Evolutionary conservation across 2,329 filamentous ascomycete species (phyloP).

Genomic region (Colletotrichum plurivorum): DNA sequence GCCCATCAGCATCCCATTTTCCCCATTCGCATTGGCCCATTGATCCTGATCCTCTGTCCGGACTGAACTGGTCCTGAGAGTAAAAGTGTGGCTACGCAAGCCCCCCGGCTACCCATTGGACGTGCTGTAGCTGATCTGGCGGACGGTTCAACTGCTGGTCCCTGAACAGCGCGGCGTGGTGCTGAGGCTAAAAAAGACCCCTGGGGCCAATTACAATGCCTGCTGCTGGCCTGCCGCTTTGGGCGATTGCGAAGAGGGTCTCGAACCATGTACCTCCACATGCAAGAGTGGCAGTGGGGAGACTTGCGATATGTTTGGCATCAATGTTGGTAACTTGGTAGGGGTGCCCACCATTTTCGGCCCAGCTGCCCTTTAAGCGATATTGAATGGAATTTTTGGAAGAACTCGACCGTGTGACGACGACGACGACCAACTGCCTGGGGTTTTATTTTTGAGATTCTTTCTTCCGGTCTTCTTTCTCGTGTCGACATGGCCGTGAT

Average conservation of each 20-base stretch:
- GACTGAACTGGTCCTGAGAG: too few relatives aligned
- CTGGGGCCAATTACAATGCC: conserved; percentile 30
- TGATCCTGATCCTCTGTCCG: too few relatives aligned
- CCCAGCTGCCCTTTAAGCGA: conserved; percentile 34
- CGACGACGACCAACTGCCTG: conserved; percentile 21
- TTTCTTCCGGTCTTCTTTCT: not conserved
- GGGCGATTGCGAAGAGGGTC: conserved; percentile 19
- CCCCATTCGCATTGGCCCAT: conserved; percentile 9
- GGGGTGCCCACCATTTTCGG: conserved; percentile 24
- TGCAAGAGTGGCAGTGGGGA: conserved; percentile 24
- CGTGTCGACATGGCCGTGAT: not conserved
- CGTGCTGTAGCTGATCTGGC: conserved; percentile 8
- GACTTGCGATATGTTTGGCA: conserved; percentile 36
- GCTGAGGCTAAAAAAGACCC: conserved; percentile 27
- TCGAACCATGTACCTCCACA: conserved; percentile 38
- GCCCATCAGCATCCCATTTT: not conserved
- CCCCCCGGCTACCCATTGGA: conserved; percentile 5
- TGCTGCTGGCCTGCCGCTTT: conserved; percentile 30
- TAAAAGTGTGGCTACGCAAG: too few relatives aligned
- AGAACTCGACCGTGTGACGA: conserved; percentile 7
- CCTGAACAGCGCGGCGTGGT: conserved; percentile 8
- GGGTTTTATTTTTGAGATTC: too few relatives aligned
- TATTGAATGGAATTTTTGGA: conserved; percentile 31
- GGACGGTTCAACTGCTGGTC: conserved; percentile 35
- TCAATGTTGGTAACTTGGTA: conserved; percentile 12